Base-by-base conservation (phyloP, 2,329 filamentous ascomycete species). In the Periglandula ipomoeae region DNA sequence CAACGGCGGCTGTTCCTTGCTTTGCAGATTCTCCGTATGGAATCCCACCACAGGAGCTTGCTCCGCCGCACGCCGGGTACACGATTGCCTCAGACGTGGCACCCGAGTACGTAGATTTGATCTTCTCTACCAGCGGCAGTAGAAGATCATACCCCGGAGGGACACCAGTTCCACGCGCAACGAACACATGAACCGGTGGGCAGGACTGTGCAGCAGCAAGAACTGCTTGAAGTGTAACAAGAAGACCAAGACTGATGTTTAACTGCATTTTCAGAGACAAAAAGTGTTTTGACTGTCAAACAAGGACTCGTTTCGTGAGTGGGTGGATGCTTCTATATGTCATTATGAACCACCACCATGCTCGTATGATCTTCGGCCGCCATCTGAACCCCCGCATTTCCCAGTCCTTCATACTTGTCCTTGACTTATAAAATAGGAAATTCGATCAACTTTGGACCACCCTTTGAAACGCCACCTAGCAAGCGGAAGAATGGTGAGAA, bases 51-150 rank as follows among this genome's bases (percentile, higher is more conserved):
- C 81, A 84, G 0, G 67, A 70, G 1, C 69, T 57, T 55, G 79
- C 73, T 5, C 81, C 81, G 49, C 82, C 82, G 38, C 79, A 83
- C 2, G 82, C 82, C 34, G 83, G 77, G 56, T 81, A 81, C 35
- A 51, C 59, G 52, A 81, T 79, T 17, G 77, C 72, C 52, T 79
- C 76, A 1, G 75, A 65, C 0, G 75, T 79, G 1, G 75, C 63
- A 1, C 75, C 76, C 0, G 73, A 56, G 53, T 76, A 72, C 3
- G 72, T 68, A 27, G 59, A 61, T 3, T 70, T 61, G 37, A 81
- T 68, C 48, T 70, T 62, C 53, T 79, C 70, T 19, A 81, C 72
- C 11, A 81, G 67, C 0, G 68, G 69, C 20, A 65, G 65, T 2
- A 74, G 66, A 0, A 73, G 70, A 8, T 78, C 78, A 53, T 74